Conservation (phyloP, 768 basidiomycete species). For the Grammothele lineata region DNA sequence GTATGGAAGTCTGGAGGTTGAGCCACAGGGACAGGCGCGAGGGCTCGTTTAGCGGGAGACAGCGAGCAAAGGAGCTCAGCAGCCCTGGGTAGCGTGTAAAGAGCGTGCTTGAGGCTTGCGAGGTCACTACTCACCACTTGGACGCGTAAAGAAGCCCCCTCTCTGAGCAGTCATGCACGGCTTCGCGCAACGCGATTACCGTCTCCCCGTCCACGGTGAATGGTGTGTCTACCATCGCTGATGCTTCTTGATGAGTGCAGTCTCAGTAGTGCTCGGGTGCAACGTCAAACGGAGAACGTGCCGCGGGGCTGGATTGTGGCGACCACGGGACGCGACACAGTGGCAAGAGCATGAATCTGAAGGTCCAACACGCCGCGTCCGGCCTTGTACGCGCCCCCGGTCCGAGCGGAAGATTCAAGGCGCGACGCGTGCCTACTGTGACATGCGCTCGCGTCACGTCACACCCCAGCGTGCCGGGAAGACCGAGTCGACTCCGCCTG, state of each 20-base stretch:
- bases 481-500: too few relatives aligned
- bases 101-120: background rate
- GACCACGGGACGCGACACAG: too few relatives aligned
- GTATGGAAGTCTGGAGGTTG: conserved; percentile 42
- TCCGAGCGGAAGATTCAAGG: too few relatives aligned
- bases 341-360: too few relatives aligned
- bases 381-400: too few relatives aligned
- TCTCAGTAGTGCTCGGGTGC: background rate
- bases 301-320: too few relatives aligned
- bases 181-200: conserved; percentile 52
- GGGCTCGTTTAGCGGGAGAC: conserved; percentile 42
- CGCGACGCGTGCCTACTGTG: too few relatives aligned
- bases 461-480: too few relatives aligned
- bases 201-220: conserved; percentile 43
- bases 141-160: conserved; percentile 66
- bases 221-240: conserved; percentile 4
- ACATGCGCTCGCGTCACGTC: too few relatives aligned
- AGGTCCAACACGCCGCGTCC: too few relatives aligned
- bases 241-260: background rate
- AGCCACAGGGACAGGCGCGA: conserved; percentile 22
- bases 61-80: conserved; percentile 70
- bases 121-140: conserved; percentile 57
- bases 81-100: conserved; percentile 44
- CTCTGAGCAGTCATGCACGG: conserved; percentile 70
- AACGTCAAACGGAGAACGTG: background rate